Evolutionary conservation across 345 rosid species (phyloP), one percentile per base, ranked within the genome.

Genomic region (Sonneratia alba): DNA sequence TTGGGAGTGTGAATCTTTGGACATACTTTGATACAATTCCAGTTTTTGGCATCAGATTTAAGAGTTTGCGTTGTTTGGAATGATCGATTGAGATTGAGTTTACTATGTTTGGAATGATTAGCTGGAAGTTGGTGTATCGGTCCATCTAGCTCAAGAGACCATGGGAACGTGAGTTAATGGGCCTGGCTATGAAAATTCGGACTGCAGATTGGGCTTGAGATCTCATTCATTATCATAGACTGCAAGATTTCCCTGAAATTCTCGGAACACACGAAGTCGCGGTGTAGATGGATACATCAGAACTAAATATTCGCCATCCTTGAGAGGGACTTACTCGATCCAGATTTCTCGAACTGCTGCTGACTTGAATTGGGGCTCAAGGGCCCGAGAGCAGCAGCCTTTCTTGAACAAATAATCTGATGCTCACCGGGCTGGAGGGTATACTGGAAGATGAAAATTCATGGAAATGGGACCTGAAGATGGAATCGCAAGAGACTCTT

Each of bases 401-500:
- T 43, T 72, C 15, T 36, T n/a, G 16, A 65, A 36, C 32, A 48
- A 65, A 36, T 12, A 13, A 24, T 7, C 45, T 53, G 64, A 27
- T 74, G 63, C 65, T 79, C 75, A 74, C 83, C 81, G 79, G 71
- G 79, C 69, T 24, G 88, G 89, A 70, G 88, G 74, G 32, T 56
- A 88, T 66, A 67, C 88, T 95, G 27, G 94, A 79, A 70, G 91
- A 81, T 16, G 88, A 82, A 81, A 86, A 93, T 77, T 93, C 96
- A 78, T 89, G 97, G 81, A 89, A 91, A 12, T 97, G 94, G 96
- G 96, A 80, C 96, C 97, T 93, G 90, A 79, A 76, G 69, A 34
- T 53, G 57, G 67, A 18, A 53, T 67, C 59, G 47, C 18, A 36
- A 36, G 22, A 62, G n/a, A 69, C 19, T 38, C 49, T 55, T 24